Evolutionary conservation across 2,329 filamentous ascomycete genomes (phyloP), one percentile per base, ranked within the genome.

Genomic region (Aspergillus ustus): DNA sequence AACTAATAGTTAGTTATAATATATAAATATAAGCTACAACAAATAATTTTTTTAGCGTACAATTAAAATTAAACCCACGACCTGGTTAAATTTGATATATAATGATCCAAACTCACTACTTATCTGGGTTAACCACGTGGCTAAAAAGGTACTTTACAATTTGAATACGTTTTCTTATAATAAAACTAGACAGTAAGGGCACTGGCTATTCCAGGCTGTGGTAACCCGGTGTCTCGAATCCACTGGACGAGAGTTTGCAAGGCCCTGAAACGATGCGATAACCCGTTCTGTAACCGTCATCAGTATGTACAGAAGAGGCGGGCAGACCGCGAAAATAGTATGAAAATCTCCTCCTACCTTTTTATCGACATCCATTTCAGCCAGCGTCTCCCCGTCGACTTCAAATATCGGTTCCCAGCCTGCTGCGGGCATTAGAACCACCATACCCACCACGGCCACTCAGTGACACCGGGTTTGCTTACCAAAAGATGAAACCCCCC

Each of bases 341-440:
- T 58, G 45, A 40, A 7, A 13, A 22, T 25, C 3, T 4, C 6
- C 25, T 4, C 25, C 25, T 25, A 46, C 56, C 56, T 58, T 58
- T 9, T 44, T 91, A 77, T 89, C 79, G 63, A 85, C 91, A 57
- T 90, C 88, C 93, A 97, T 96, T 79, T 97, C 93, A 31, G 93
- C 93, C 70, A 94, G 84, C 82, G 93, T 97, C 78, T 91, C 81
- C 31, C 92, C 91, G 63, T 93, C 84, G 68, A 92, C 91, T 78
- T 97, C 92, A 70, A 97, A 97, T 66, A 93, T 89, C 3, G 93
- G 87, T 74, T 97, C 93, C 93, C 93, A 96, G 54, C 92, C 91
- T 93, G 20, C 19, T 11, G 37, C 11, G 29, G 37, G 29, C n/a
- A 50, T 65, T 25, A 64, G 25, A 25, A 25, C 25, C 25, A 25